These are phyloP conservation scores for Cajanus cajan DNA, from an alignment of 306 rosid genomes.

Conservation along the genomic window DNA sequence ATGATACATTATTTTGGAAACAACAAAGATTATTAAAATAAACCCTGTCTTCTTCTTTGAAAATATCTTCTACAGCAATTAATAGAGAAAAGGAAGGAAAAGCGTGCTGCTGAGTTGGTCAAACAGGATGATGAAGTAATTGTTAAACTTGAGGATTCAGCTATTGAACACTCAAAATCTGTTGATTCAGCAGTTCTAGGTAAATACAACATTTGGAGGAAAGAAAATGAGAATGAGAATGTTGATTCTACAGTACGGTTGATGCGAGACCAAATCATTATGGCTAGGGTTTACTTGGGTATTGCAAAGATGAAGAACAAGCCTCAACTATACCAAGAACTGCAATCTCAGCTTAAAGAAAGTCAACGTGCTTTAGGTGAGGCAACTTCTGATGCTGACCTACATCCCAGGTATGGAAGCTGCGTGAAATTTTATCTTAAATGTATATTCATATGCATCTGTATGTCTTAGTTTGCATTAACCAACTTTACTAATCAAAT, in stretches of 20 bases:
- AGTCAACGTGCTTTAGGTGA: constrained; percentile 83
- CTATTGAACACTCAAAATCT: constrained; percentile 84
- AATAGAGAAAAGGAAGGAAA: constrained; percentile 72
- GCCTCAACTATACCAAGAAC: constrained; percentile 48
- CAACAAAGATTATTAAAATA: neutral
- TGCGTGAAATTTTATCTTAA: constrained; percentile 3
- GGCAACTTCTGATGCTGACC: constrained; percentile 71
- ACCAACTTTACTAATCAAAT: neutral
- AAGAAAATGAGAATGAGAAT: constrained; percentile 79
- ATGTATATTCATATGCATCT: neutral
- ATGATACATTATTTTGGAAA: neutral
- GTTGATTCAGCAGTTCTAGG: constrained; percentile 85
- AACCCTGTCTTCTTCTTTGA: constrained; percentile 14
- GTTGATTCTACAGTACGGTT: constrained; percentile 70
- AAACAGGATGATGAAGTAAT: constrained; percentile 64
- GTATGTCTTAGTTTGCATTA: constrained; percentile 11
- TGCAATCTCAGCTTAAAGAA: constrained; percentile 60
- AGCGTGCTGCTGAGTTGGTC: constrained; percentile 74
- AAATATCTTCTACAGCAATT: constrained; percentile 65
- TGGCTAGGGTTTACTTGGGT: constrained; percentile 90
- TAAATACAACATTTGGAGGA: constrained; percentile 96
- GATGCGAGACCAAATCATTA: constrained; percentile 90
- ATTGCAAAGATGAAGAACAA: constrained; percentile 76
- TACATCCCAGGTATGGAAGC: constrained; percentile 58
- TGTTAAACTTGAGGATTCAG: constrained; percentile 83